Base-by-base conservation (phyloP, 2,329 filamentous ascomycete species). In the Pyrenophora tritici-repentis region DNA sequence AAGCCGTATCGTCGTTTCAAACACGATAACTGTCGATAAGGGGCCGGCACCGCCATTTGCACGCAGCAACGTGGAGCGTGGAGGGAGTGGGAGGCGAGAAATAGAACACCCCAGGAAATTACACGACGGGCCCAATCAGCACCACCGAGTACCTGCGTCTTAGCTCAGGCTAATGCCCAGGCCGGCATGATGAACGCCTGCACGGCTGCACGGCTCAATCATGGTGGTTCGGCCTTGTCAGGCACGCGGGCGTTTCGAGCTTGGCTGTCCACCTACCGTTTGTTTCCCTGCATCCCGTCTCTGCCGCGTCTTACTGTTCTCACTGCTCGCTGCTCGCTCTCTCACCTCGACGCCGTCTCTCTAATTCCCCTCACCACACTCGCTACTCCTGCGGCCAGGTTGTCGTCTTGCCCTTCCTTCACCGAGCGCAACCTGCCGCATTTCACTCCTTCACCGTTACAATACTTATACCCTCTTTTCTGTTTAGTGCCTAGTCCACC, bases 391-490 rank as follows among this genome's bases (percentile, higher is more conserved):
- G 66, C 70, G 69, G 66, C 70, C 71, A 58, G 70, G 71, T 69
- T 68, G 71, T 73, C 68, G 71, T 71, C 43, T 68, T 66, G 67
- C 61, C 69, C 67, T 72, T 73, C 69, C 55, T 71, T 67, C 63
- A 68, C 65, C 62, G 60, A 71, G 59, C 63, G 61, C 70, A 62
- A 61, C 67, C 67, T 59, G 50, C 67, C 62, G 67, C 66, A 58
- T 50, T 64, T 63, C 71, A 62, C 65, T 73, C 69, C 54, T 71
- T 72, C 63, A 57, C 49, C 46, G 35, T 17, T 44, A 50, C 32
- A 41, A 26, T 62, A 65, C 20, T 44, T 37, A 55, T 61, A 62
- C 67, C 56, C 65, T 72, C 63, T 44, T 68, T 69, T 67, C 55
- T 68, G 60, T 63, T 54, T 62, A 67, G 58, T 71, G 62, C 59